These are phyloP conservation scores for Clohesyomyces aquaticus DNA, from an alignment of 495 filamentous ascomycete species.

Conservation along the genomic window DNA sequence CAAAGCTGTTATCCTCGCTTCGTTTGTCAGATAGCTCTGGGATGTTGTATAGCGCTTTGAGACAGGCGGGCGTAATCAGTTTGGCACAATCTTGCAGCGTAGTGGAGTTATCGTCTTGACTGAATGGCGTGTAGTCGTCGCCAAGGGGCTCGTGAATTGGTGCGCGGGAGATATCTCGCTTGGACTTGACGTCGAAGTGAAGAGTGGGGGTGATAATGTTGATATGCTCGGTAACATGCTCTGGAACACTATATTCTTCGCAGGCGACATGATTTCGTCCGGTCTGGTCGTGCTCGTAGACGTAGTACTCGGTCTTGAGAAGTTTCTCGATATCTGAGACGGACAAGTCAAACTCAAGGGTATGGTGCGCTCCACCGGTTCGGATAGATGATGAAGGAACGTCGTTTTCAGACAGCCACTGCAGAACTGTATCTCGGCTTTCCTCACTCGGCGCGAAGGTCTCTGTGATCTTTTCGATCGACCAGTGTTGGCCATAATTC, in stretches of 20 bases:
- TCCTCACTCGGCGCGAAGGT: slow-evolving; percentile 46
- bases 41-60: slow-evolving; percentile 59
- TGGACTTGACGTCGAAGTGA: slow-evolving; percentile 48
- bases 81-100: slow-evolving; percentile 47
- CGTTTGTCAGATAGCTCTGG: slow-evolving; percentile 44
- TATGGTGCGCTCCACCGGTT: slow-evolving; percentile 49
- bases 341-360: slow-evolving; percentile 46
- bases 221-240: slow-evolving; percentile 58
- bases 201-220: slow-evolving; percentile 68
- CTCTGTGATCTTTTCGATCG: slow-evolving; percentile 46
- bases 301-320: slow-evolving; percentile 51
- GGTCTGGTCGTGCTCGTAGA: slow-evolving; percentile 50
- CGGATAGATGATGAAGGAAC: slow-evolving; percentile 18
- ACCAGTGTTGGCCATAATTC: slow-evolving; percentile 52
- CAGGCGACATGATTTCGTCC: slow-evolving; percentile 42
- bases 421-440: slow-evolving; percentile 42
- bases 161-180: slow-evolving; percentile 50
- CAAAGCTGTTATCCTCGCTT: slow-evolving; percentile 53
- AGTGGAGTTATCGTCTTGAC: background rate
- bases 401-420: slow-evolving; percentile 51
- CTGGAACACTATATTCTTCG: slow-evolving; percentile 57
- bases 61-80: slow-evolving; percentile 58
- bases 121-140: background rate
- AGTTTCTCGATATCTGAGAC: slow-evolving; percentile 48
- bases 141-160: slow-evolving; percentile 38